Evolutionary conservation across 495 filamentous ascomycete genomes (phyloP).

Genomic region (Xylaria longipes): DNA sequence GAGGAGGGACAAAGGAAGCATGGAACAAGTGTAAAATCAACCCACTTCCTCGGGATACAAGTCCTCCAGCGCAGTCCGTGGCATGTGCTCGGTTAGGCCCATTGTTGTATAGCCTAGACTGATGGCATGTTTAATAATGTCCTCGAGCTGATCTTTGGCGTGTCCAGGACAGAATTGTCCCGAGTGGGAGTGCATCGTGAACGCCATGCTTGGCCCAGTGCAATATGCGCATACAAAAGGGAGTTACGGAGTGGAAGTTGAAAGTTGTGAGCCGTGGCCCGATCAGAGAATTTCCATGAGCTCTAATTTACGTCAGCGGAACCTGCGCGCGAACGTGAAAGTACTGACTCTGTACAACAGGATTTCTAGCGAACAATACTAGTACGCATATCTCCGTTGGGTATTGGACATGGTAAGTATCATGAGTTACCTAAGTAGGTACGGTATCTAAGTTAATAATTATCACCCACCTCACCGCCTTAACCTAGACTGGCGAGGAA

Average conservation of each 20-base stretch:
- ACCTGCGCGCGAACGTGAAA: neutral
- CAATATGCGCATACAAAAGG: neutral
- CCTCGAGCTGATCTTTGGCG: slow-evolving; percentile 82
- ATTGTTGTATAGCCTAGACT: slow-evolving; percentile 77
- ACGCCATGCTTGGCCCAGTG: slow-evolving; percentile 72
- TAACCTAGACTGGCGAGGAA: neutral
- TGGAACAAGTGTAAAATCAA: slow-evolving; percentile 1
- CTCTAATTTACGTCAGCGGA: neutral
- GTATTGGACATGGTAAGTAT: neutral
- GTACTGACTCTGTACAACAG: neutral
- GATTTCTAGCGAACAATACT: neutral
- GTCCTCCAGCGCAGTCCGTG: slow-evolving; percentile 72
- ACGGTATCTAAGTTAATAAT: neutral
- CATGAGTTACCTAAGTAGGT: slow-evolving; percentile 1
- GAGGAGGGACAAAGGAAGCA: slow-evolving; percentile 13
- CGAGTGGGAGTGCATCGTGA: slow-evolving; percentile 98
- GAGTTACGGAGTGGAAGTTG: neutral
- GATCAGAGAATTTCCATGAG: neutral
- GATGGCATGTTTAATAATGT: slow-evolving; percentile 82
- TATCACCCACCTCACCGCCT: slow-evolving; percentile 10
- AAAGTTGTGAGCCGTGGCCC: neutral
- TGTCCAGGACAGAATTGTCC: slow-evolving; percentile 95
- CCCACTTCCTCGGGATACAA: slow-evolving; percentile 91
- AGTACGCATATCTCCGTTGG: neutral
- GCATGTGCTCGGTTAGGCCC: slow-evolving; percentile 97